phyloP scores from a whole-genome alignment of 2,329 filamentous ascomycete species.

The Chrysosporium keratinophilum region DNA sequence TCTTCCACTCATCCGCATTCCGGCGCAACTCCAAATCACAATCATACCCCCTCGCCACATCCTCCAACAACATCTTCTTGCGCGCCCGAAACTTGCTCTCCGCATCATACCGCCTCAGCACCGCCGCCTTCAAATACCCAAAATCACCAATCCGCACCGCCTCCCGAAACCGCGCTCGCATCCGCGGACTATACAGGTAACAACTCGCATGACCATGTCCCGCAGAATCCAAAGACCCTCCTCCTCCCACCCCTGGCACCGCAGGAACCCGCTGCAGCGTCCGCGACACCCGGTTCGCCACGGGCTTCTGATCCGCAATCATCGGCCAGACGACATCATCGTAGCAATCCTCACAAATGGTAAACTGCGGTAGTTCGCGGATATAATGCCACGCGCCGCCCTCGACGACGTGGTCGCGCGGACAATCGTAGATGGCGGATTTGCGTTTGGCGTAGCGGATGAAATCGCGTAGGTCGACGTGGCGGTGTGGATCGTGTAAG shows the following conservation, averaged over 20 bases:
- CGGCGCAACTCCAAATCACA: constrained; percentile 38
- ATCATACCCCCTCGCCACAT: constrained; percentile 51
- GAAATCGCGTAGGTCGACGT: constrained; percentile 50
- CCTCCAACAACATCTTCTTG: constrained; percentile 44
- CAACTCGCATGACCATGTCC: constrained; percentile 48
- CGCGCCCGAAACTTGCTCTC: constrained; percentile 51
- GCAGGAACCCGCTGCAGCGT: constrained; percentile 47
- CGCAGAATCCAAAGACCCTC: too few species aligned
- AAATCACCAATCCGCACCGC: constrained; percentile 59
- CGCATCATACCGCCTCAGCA: constrained; percentile 47
- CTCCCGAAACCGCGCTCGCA: constrained; percentile 61
- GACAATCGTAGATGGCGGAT: constrained; percentile 52
- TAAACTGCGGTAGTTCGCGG: constrained; percentile 62
- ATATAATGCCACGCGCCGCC: constrained; percentile 68
- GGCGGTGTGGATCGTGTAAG: constrained; percentile 27
- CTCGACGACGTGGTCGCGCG: constrained; percentile 49
- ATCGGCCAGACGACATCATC: constrained; percentile 66
- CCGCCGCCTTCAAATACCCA: constrained; percentile 52
- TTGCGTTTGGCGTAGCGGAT: constrained; percentile 54
- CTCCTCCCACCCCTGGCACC: too few species aligned
- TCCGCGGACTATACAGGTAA: constrained; percentile 69
- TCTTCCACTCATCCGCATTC: constrained; percentile 44
- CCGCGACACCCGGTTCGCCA: constrained; percentile 41
- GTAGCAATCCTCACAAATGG: constrained; percentile 80
- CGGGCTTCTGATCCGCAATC: constrained; percentile 42